Conservation (phyloP, 331 rosid genomes). For the Quercus phellos region DNA sequence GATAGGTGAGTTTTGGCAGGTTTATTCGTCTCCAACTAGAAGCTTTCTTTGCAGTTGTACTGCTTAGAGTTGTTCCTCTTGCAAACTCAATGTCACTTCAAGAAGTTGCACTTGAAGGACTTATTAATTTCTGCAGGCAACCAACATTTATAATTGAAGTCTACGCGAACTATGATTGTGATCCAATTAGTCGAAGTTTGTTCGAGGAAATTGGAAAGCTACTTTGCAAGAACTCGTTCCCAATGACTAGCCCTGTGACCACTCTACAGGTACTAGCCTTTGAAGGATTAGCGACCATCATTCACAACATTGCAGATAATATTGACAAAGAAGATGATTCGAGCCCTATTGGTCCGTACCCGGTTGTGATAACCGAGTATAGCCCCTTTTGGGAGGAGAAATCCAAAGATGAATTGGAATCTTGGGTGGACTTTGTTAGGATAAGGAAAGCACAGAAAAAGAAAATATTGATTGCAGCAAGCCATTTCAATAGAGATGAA, state of each 20-base stretch:
- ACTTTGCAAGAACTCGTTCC: constrained; percentile 78
- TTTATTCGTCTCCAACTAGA: constrained; percentile 68
- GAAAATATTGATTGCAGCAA: constrained; percentile 63
- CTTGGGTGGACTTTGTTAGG: constrained; percentile 59
- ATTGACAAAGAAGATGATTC: constrained; percentile 51
- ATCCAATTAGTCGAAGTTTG: constrained; percentile 58
- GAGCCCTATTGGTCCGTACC: constrained; percentile 32
- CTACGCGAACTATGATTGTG: constrained; percentile 74
- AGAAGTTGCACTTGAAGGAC: constrained; percentile 88
- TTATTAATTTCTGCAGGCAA: constrained; percentile 82
- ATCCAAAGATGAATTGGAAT: constrained; percentile 34
- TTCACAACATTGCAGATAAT: constrained; percentile 86
- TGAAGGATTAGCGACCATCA: constrained; percentile 63
- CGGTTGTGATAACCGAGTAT: constrained; percentile 42
- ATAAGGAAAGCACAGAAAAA: constrained; percentile 63
- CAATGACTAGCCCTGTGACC: constrained; percentile 40
- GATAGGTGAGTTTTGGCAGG: constrained; percentile 26
- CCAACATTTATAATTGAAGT: constrained; percentile 56
- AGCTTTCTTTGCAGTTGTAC: constrained; percentile 66
- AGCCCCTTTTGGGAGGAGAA: constrained; percentile 80
- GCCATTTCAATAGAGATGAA: constrained; percentile 78
- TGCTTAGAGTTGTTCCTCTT: constrained; percentile 46
- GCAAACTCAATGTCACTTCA: constrained; percentile 60
- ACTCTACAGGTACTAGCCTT: constrained; percentile 71
- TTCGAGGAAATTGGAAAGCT: constrained; percentile 75